Evolutionary conservation across 805 yeast genomes (phyloP).

Genomic region (Yueomyces sp.): DNA sequence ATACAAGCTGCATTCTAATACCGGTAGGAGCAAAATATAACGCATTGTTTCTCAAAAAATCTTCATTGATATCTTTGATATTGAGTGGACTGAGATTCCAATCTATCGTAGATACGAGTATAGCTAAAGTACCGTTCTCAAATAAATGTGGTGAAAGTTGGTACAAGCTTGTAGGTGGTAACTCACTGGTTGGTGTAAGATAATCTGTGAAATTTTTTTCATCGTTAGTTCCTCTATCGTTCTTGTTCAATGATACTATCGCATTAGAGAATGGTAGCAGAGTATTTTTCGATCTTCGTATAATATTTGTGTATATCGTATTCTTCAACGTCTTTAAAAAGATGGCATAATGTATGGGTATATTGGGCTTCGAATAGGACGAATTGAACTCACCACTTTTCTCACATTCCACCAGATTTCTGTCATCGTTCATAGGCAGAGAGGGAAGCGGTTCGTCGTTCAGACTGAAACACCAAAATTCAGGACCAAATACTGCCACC

Average conservation of each 20-base stretch:
- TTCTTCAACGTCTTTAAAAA: constrained; percentile 38
- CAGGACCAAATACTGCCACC: constrained; percentile 28
- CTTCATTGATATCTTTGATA: constrained; percentile 7
- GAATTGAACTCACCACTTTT: constrained; percentile 22
- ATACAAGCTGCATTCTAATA: constrained; percentile 33
- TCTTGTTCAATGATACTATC: constrained; percentile 17
- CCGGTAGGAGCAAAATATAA: constrained; percentile 44
- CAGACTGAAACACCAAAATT: constrained; percentile 31
- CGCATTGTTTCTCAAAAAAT: constrained; percentile 24
- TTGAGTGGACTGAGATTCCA: constrained; percentile 25
- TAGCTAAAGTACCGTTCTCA: constrained; percentile 30
- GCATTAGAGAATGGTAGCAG: constrained; percentile 41
- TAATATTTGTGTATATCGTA: constrained; percentile 24
- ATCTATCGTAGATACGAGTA: constrained; percentile 23
- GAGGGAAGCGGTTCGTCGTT: constrained; percentile 22
- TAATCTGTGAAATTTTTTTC: background rate
- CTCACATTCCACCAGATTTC: constrained; percentile 3
- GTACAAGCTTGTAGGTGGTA: constrained; percentile 11
- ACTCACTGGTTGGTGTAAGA: background rate
- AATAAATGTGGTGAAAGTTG: constrained; percentile 36
- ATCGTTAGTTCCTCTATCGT: background rate
- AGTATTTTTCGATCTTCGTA: constrained; percentile 21
- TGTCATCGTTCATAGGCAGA: background rate
- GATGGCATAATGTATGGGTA: constrained; percentile 31
- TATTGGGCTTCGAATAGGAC: constrained; percentile 24